Evolutionary conservation across 2,329 filamentous ascomycete species (phyloP).

Genomic region (Xylaria polymorpha): DNA sequence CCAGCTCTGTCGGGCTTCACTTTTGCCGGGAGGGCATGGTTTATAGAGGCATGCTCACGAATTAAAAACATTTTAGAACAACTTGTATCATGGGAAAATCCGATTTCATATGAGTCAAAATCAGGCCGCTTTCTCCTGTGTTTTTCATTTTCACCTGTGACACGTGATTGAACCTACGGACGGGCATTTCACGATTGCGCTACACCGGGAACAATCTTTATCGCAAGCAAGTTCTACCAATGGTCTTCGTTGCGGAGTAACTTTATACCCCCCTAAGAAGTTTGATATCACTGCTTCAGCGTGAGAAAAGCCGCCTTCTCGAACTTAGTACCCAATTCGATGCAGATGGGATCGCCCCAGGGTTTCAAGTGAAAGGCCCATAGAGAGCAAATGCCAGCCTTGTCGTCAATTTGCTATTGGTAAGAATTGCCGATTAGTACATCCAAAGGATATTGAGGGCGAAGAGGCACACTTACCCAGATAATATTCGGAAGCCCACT

Average conservation of each 20-base stretch:
- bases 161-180: neutral
- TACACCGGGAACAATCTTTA: neutral
- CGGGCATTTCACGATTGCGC: neutral
- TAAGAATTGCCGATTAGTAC: constrained; percentile 35
- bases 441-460: neutral
- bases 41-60: constrained; percentile 42
- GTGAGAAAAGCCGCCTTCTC: constrained; percentile 35
- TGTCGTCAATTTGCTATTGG: constrained; percentile 49
- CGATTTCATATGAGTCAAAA: neutral
- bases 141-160: neutral
- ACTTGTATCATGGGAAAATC: constrained; percentile 9
- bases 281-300: constrained; percentile 26
- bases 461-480: constrained; percentile 56
- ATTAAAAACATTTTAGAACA: constrained; percentile 45
- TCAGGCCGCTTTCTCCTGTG: neutral
- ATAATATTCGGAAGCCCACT: constrained; percentile 59
- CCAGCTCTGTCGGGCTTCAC: constrained; percentile 36
- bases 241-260: neutral
- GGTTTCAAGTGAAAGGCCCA: constrained; percentile 39
- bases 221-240: neutral
- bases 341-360: constrained; percentile 30
- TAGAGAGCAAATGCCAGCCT: constrained; percentile 52
- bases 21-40: constrained; percentile 38
- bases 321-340: constrained; percentile 34
- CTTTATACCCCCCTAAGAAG: neutral